Evolutionary conservation across 1,284 basidiomycete species (phyloP).

Genomic region (Hemileia vastatrix): DNA sequence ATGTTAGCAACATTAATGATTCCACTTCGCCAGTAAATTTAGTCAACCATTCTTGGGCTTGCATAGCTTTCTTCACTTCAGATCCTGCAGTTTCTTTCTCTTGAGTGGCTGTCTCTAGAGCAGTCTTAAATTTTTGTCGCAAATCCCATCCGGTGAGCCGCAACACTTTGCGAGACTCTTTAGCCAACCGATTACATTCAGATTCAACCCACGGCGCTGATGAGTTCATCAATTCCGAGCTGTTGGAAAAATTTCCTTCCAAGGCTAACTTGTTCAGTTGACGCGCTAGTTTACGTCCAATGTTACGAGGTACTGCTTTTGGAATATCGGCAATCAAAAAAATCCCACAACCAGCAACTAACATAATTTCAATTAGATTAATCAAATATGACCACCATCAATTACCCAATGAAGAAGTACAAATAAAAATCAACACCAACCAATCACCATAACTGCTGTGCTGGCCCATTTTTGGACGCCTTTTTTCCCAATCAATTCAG

Average conservation of each 20-base stretch:
- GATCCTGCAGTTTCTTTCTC: neutral
- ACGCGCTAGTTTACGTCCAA: conserved; percentile 57
- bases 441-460: conserved; percentile 65
- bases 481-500: conserved; percentile 73
- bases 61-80: neutral
- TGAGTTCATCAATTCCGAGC: conserved; percentile 25
- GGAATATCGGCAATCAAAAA: conserved; percentile 86
- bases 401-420: neutral
- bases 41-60: neutral
- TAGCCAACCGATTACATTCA: conserved; percentile 62
- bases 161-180: conserved; percentile 89
- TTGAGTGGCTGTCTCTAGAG: conserved; percentile 57
- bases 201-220: conserved; percentile 56
- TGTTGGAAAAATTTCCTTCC: conserved; percentile 44
- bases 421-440: conserved; percentile 24
- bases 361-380: neutral
- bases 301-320: conserved; percentile 76
- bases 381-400: too few relatives aligned
- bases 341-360: conserved; percentile 61
- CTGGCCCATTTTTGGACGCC: conserved; percentile 74
- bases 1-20: too few relatives aligned
- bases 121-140: conserved; percentile 67
- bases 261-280: conserved; percentile 39
- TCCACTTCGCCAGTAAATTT: neutral
- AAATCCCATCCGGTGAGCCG: conserved; percentile 86